Evolutionary conservation across 2,329 filamentous ascomycete genomes (phyloP).

Genomic region (Chrysoporthe deuterocubensis): DNA sequence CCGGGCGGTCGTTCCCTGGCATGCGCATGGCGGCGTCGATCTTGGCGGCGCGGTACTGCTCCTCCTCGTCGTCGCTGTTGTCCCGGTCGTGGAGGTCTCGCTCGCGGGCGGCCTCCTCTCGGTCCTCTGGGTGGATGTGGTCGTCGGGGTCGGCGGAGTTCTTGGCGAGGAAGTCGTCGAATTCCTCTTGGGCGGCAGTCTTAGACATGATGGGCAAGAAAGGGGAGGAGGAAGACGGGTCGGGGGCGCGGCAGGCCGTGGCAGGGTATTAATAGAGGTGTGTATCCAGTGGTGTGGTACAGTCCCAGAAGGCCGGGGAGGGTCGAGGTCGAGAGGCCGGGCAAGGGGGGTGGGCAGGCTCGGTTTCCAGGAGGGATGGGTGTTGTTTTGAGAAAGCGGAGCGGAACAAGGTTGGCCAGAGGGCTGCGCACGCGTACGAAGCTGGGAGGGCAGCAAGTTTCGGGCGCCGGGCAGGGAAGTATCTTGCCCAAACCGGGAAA

Average conservation of each 20-base stretch:
- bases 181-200: conserved; percentile 69
- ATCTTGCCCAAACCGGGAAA: conserved; percentile 10
- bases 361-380: conserved; percentile 29
- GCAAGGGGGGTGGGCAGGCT: conserved; percentile 25
- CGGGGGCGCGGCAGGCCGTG: conserved; percentile 30
- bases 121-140: conserved; percentile 63
- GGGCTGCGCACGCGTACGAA: background rate
- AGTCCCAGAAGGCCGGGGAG: conserved; percentile 17
- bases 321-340: background rate
- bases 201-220: conserved; percentile 52
- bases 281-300: conserved; percentile 16
- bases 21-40: conserved; percentile 70
- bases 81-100: conserved; percentile 46
- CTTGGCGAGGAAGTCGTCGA: conserved; percentile 64
- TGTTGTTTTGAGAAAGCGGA: conserved; percentile 28
- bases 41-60: conserved; percentile 54
- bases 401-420: conserved; percentile 9
- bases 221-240: conserved; percentile 28
- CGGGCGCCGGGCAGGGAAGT: conserved; percentile 17
- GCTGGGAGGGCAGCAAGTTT: background rate
- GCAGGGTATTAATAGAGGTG: conserved; percentile 43
- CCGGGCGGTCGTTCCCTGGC: conserved; percentile 54
- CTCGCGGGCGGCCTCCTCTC: conserved; percentile 48
- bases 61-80: conserved; percentile 59
- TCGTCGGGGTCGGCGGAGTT: conserved; percentile 49